A percentile compares a stretch with the other conserved stretches of the same genome.
Evolutionary conservation across 2,329 filamentous ascomycete species (phyloP).

Genomic region (Pseudogymnoascus sp.): DNA sequence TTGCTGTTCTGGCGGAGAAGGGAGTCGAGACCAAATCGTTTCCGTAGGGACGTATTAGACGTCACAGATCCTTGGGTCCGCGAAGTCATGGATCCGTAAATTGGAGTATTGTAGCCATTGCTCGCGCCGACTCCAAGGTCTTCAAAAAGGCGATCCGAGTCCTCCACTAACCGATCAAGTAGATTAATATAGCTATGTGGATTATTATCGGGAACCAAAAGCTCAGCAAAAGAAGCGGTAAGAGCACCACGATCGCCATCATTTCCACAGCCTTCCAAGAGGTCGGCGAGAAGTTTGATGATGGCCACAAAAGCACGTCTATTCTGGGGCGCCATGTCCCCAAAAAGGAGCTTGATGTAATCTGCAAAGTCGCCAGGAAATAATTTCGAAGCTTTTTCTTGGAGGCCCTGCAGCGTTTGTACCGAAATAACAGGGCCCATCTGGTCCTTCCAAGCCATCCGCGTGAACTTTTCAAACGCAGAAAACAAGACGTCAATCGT

Average conservation of each 20-base stretch:
- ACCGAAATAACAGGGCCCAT: slow-evolving; percentile 77
- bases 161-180: slow-evolving; percentile 79
- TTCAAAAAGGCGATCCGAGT: slow-evolving; percentile 82
- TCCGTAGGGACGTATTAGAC: slow-evolving; percentile 76
- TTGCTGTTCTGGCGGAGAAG: slow-evolving; percentile 74
- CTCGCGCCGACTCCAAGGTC: slow-evolving; percentile 36
- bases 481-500: slow-evolving; percentile 79
- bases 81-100: slow-evolving; percentile 22
- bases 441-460: slow-evolving; percentile 77
- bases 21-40: slow-evolving; percentile 72
- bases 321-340: slow-evolving; percentile 61
- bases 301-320: slow-evolving; percentile 72
- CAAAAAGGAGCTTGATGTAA: slow-evolving; percentile 56
- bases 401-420: slow-evolving; percentile 64
- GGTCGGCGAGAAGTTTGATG: slow-evolving; percentile 75
- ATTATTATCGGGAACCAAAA: slow-evolving; percentile 69
- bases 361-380: slow-evolving; percentile 66
- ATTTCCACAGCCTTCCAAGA: slow-evolving; percentile 83
- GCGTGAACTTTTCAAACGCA: slow-evolving; percentile 88
- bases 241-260: slow-evolving; percentile 84
- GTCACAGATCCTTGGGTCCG: slow-evolving; percentile 55
- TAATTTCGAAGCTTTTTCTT: slow-evolving; percentile 54
- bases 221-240: slow-evolving; percentile 80
- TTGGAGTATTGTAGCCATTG: slow-evolving; percentile 16
- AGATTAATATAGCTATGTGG: slow-evolving; percentile 81